Percentiles rank a stretch among this genome's conserved stretches.
Evolutionary conservation across 225 moss, liverwort and hornwort species (phyloP).

Genomic region (Polytrichum commune): DNA sequence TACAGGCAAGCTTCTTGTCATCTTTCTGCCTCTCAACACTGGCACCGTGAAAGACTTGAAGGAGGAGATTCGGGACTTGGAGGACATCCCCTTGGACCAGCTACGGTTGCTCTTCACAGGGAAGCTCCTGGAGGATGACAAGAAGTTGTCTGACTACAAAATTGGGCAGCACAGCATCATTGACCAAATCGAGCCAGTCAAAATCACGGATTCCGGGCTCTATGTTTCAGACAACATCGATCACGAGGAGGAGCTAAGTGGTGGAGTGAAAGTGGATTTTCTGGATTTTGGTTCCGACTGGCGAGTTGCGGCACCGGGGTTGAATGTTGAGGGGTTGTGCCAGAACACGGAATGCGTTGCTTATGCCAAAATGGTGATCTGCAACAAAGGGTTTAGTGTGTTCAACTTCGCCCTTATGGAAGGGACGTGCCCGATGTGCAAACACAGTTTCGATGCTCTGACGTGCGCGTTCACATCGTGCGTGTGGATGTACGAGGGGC

Average conservation of each 20-base stretch:
- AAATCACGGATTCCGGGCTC: no score
- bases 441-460: not conserved
- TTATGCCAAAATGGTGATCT: constrained; percentile 1
- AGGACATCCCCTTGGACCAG: constrained; percentile 2
- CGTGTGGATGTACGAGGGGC: constrained; percentile 3
- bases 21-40: not conserved
- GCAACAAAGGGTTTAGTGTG: not conserved
- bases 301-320: not conserved
- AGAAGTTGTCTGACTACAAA: not conserved
- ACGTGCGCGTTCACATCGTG: not conserved
- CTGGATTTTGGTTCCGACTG: not conserved
- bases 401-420: not conserved
- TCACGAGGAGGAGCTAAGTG: no score
- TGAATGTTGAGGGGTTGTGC: not conserved
- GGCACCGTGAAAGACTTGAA: not conserved
- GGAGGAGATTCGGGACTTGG: constrained; percentile 1
- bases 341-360: not conserved
- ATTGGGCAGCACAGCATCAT: not conserved
- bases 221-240: no score
- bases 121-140: not conserved
- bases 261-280: not conserved
- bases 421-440: not conserved
- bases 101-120: not conserved
- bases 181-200: not conserved
- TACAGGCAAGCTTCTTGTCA: not conserved